These are phyloP conservation scores for Ganoderma lucidum DNA, from an alignment of 1,284 basidiomycete species.

Conservation along the genomic window DNA sequence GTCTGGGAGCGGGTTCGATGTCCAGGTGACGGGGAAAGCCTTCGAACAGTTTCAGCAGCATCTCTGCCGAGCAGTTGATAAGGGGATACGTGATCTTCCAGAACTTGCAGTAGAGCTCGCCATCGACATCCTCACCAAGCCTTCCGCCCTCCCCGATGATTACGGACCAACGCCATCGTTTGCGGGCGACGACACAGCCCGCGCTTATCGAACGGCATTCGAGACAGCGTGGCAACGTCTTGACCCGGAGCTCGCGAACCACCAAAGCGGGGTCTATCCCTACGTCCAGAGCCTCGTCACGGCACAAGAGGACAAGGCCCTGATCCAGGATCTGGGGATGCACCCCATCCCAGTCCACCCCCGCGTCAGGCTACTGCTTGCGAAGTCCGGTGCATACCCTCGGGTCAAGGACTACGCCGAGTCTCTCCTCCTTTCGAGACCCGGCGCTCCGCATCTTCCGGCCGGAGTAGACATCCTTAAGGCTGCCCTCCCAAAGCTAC, in stretches of 20 bases:
- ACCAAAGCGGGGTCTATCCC: conserved; percentile 14
- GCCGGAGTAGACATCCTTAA: conserved; percentile 17
- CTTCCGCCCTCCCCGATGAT: conserved; percentile 6
- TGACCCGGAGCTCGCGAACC: conserved; percentile 4
- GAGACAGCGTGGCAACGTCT: conserved; percentile 20
- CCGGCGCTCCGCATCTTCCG: background rate
- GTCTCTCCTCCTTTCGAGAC: conserved; percentile 20
- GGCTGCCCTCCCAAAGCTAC: conserved; percentile 14
- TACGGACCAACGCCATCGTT: conserved; percentile 3
- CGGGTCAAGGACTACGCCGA: conserved; percentile 18
- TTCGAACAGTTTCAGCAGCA: conserved; percentile 13
- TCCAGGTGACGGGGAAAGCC: background rate
- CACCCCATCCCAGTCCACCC: conserved; percentile 11
- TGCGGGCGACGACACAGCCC: conserved; percentile 1
- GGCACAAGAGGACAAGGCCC: background rate
- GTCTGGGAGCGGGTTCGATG: background rate
- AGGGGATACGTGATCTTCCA: conserved; percentile 21
- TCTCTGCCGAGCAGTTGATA: conserved; percentile 17
- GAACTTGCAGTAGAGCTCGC: conserved; percentile 27
- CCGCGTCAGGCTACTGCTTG: conserved; percentile 20
- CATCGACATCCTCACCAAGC: conserved; percentile 22
- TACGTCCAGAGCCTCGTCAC: background rate
- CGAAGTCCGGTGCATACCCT: conserved; percentile 21
- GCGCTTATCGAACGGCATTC: conserved; percentile 24
- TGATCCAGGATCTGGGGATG: conserved; percentile 21